Conservation (phyloP, 805 yeast genomes). For the Wickerhamomyces xylosicus region DNA sequence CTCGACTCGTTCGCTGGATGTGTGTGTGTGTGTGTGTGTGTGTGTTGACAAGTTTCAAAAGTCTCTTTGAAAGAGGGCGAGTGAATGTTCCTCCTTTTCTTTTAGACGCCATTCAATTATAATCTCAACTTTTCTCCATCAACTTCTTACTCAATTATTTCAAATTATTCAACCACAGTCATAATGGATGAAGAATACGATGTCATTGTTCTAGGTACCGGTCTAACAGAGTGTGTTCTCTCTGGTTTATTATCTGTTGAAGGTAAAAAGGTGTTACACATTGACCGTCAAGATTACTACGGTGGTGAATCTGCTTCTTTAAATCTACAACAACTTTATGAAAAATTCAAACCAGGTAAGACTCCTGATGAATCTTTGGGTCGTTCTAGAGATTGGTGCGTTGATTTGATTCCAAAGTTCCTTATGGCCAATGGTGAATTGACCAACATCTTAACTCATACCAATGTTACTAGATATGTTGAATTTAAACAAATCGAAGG, state of each 20-base stretch:
- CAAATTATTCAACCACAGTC: no score
- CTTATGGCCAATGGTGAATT: slow-evolving; percentile 97
- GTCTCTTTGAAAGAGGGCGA: no score
- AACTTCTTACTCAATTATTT: no score
- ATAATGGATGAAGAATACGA: slow-evolving; percentile 93
- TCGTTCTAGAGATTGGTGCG: slow-evolving; percentile 95
- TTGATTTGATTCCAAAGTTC: slow-evolving; percentile 93
- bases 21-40: no score
- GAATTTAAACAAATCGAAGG: slow-evolving; percentile 97
- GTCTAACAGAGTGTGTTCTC: slow-evolving; percentile 93
- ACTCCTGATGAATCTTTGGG: slow-evolving; percentile 66
- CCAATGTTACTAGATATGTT: slow-evolving; percentile 90
- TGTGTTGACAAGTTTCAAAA: no score
- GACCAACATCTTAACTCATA: slow-evolving; percentile 89
- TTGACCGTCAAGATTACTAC: slow-evolving; percentile 92
- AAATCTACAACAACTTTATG: slow-evolving; percentile 61
- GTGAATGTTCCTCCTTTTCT: no score
- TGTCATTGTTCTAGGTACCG: slow-evolving; percentile 88
- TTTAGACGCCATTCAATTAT: no score
- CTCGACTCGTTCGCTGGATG: no score
- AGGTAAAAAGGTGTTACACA: slow-evolving; percentile 94
- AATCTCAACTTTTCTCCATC: no score
- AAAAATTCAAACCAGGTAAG: slow-evolving; percentile 73
- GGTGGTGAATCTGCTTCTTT: slow-evolving; percentile 88
- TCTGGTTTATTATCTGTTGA: slow-evolving; percentile 95